Percentiles rank a stretch among this genome's conserved stretches.
phyloP scores from a whole-genome alignment of 306 rosid species.

The Casuarina cunninghamiana region DNA sequence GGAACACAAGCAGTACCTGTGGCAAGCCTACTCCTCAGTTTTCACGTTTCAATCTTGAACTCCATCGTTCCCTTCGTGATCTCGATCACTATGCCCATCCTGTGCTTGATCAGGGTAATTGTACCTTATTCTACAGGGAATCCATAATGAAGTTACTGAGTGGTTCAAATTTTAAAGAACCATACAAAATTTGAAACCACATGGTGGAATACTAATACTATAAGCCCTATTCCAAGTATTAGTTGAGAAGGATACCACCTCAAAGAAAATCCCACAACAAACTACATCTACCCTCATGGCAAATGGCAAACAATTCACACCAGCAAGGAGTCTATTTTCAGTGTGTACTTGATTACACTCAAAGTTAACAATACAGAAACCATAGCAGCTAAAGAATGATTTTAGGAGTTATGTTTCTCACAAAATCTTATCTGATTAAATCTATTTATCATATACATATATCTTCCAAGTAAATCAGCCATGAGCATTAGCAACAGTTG shows the following conservation, averaged over 20 bases:
- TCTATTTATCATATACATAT: conserved; percentile 80
- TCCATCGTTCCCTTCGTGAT: conserved; percentile 62
- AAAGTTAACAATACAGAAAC: conserved; percentile 16
- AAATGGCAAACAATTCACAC: conserved; percentile 40
- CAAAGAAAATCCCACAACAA: conserved; percentile 16
- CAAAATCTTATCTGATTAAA: conserved; percentile 25
- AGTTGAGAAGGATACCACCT: conserved; percentile 11
- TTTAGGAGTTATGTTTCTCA: conserved; percentile 72
- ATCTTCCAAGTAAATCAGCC: conserved; percentile 76
- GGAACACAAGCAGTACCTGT: conserved; percentile 29
- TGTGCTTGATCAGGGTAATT: conserved; percentile 58
- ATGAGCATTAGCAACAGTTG: conserved; percentile 38
- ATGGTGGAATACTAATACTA: background rate
- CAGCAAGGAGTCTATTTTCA: conserved; percentile 94
- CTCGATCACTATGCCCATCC: conserved; percentile 62
- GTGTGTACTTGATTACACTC: conserved; percentile 46
- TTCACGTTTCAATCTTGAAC: conserved; percentile 60
- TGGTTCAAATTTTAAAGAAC: conserved; percentile 20
- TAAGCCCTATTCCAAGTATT: background rate
- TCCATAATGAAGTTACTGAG: conserved; percentile 47
- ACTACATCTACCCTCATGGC: conserved; percentile 17
- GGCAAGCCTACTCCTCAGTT: conserved; percentile 35
- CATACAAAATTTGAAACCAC: conserved; percentile 18
- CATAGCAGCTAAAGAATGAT: conserved; percentile 27
- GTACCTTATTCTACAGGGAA: conserved; percentile 75